These are phyloP conservation scores for Glarea lozoyensis DNA, from an alignment of 495 filamentous ascomycete genomes.

Conservation along the genomic window DNA sequence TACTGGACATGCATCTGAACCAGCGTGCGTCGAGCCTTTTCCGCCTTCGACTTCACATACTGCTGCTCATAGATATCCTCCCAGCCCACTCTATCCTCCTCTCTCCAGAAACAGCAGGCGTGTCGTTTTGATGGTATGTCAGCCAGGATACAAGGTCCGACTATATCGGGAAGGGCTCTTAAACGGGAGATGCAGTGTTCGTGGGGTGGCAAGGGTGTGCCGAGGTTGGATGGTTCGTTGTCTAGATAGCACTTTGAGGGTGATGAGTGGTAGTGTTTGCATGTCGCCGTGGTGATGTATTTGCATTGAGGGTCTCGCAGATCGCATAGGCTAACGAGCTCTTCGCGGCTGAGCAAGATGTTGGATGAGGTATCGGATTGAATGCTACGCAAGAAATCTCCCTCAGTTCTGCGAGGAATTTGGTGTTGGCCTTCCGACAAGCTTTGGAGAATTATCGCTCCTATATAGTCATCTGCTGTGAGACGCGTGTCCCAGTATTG, in stretches of 20 bases:
- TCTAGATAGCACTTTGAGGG: slow-evolving; percentile 5
- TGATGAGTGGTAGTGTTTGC: slow-evolving; percentile 7
- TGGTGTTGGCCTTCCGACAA: too few species aligned
- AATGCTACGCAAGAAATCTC: background rate
- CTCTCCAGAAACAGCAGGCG: slow-evolving; percentile 8
- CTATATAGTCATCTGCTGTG: too few species aligned
- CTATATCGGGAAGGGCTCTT: background rate
- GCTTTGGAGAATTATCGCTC: too few species aligned
- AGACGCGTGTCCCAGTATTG: too few species aligned
- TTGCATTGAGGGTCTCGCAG: background rate
- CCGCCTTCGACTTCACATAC: too few species aligned
- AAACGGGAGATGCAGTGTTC: slow-evolving; percentile 13
- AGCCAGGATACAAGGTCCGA: slow-evolving; percentile 4
- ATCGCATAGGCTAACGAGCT: background rate
- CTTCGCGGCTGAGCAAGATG: background rate
- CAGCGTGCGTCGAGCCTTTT: too few species aligned
- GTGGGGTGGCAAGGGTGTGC: background rate
- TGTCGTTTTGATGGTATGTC: background rate
- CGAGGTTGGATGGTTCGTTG: background rate
- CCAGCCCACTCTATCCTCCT: background rate
- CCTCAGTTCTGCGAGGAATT: background rate
- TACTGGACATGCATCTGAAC: too few species aligned
- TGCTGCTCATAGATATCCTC: too few species aligned
- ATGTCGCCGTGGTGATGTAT: background rate
- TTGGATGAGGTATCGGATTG: background rate